These are phyloP conservation scores for Houttuynia cordata DNA, from an alignment of 164 flowering plant genomes.

Conservation along the genomic window DNA sequence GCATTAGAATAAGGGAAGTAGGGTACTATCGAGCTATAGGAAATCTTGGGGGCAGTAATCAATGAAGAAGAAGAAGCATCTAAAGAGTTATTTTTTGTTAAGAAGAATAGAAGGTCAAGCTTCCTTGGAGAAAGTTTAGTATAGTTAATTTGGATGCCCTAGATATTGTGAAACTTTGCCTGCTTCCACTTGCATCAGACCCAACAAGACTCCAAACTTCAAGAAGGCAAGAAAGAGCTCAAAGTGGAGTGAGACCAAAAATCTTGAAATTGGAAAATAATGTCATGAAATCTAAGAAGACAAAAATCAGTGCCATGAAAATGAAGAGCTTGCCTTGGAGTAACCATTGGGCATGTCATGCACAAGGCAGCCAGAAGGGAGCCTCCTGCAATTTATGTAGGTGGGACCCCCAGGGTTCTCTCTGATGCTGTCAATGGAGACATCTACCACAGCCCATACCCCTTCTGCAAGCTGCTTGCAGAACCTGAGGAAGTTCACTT, in stretches of 20 bases:
- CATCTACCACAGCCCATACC: conserved; percentile 98
- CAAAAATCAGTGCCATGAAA: background rate
- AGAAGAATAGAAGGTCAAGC: conserved; percentile 21
- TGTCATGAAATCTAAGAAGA: too few relatives aligned
- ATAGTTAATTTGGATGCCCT: background rate
- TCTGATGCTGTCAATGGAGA: conserved; percentile 61
- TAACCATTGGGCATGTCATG: conserved; percentile 98
- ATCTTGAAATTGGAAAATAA: too few relatives aligned
- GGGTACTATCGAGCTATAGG: conserved; percentile 23
- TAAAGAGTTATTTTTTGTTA: background rate
- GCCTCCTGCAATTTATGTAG: conserved; percentile 55
- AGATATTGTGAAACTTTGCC: too few relatives aligned
- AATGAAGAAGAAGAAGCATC: conserved; percentile 32
- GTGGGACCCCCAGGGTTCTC: conserved; percentile 38
- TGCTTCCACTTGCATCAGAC: background rate
- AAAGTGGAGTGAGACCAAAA: too few relatives aligned
- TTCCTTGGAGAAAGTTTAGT: conserved; percentile 7
- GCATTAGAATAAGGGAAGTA: conserved; percentile 8
- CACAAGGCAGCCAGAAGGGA: conserved; percentile 93
- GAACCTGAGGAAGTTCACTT: conserved; percentile 74
- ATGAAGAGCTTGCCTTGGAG: conserved; percentile 55
- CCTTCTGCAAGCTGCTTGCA: conserved; percentile 98
- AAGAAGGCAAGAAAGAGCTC: too few relatives aligned
- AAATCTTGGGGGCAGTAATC: conserved; percentile 7
- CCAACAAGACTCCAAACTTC: background rate